Conservation (phyloP, 2,329 filamentous ascomycete species). For the Trichoderma atrobrunneum region DNA sequence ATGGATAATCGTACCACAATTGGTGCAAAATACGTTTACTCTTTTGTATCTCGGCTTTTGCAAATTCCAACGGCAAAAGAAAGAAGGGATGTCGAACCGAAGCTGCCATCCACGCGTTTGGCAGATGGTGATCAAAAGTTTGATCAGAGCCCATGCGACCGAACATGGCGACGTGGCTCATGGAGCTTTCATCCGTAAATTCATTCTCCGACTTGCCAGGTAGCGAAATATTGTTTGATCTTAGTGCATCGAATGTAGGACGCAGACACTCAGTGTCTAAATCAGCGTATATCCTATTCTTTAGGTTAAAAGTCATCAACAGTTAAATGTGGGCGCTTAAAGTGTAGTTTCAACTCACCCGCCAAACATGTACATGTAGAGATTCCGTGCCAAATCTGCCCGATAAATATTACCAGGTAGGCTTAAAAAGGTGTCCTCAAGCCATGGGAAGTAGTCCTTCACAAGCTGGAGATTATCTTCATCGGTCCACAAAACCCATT, state of each 20-base stretch:
- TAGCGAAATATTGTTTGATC: neutral
- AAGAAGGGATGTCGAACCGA: neutral
- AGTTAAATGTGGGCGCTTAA: conserved; percentile 20
- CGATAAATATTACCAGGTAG: conserved; percentile 33
- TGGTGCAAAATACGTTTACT: neutral
- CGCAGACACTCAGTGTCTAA: neutral
- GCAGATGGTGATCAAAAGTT: neutral
- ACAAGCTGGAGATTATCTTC: conserved; percentile 36
- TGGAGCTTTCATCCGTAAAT: neutral
- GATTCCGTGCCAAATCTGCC: conserved; percentile 32
- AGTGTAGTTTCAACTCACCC: conserved; percentile 27
- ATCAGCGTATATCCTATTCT: neutral
- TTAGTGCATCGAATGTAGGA: neutral
- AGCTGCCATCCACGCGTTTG: neutral
- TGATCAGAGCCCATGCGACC: neutral
- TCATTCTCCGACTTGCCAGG: neutral
- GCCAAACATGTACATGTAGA: conserved; percentile 38
- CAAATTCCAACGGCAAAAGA: neutral
- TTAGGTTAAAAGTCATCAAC: neutral
- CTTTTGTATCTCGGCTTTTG: neutral
- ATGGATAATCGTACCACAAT: neutral
- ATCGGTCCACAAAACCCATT: conserved; percentile 38
- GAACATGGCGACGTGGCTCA: neutral
- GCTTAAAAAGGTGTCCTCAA: conserved; percentile 30
- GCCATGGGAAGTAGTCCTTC: conserved; percentile 32